phyloP scores from a whole-genome alignment of 2,329 filamentous ascomycete species.

The Nemania abortiva region DNA sequence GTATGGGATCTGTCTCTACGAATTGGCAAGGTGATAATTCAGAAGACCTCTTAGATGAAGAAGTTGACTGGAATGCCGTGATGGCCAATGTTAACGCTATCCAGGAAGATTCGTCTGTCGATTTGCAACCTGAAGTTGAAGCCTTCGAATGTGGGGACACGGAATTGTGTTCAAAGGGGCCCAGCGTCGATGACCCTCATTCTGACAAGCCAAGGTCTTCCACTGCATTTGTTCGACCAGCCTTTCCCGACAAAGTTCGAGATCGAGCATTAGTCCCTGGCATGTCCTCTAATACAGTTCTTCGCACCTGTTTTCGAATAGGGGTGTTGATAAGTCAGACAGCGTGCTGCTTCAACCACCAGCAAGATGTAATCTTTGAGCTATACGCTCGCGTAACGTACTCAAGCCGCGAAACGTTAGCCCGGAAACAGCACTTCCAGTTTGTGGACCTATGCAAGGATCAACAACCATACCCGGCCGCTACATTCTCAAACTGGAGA shows the following conservation, averaged over 20 bases:
- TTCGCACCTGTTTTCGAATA: constrained; percentile 73
- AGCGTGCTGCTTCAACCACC: constrained; percentile 47
- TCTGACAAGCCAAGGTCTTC: constrained; percentile 36
- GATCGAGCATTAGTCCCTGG: constrained; percentile 68
- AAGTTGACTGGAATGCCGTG: constrained; percentile 58
- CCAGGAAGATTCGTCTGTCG: constrained; percentile 31
- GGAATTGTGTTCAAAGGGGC: not conserved
- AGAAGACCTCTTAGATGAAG: constrained; percentile 54
- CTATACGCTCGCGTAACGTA: constrained; percentile 71
- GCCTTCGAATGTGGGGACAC: not conserved
- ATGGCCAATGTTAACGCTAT: constrained; percentile 37
- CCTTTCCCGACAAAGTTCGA: constrained; percentile 62
- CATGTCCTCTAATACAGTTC: constrained; percentile 58
- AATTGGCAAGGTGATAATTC: constrained; percentile 11
- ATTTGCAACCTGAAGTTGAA: constrained; percentile 9
- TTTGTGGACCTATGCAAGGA: constrained; percentile 73
- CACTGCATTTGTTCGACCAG: constrained; percentile 62
- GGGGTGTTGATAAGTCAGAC: constrained; percentile 69
- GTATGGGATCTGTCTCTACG: not conserved
- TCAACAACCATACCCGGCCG: constrained; percentile 62
- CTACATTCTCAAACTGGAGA: constrained; percentile 47
- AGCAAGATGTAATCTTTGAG: constrained; percentile 65
- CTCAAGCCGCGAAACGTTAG: constrained; percentile 65
- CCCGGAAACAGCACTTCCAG: constrained; percentile 70
- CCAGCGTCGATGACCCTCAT: not conserved